Evolutionary conservation across 208 protist species (phyloP).

Genomic region (Endotrypanum monterogeii): DNA sequence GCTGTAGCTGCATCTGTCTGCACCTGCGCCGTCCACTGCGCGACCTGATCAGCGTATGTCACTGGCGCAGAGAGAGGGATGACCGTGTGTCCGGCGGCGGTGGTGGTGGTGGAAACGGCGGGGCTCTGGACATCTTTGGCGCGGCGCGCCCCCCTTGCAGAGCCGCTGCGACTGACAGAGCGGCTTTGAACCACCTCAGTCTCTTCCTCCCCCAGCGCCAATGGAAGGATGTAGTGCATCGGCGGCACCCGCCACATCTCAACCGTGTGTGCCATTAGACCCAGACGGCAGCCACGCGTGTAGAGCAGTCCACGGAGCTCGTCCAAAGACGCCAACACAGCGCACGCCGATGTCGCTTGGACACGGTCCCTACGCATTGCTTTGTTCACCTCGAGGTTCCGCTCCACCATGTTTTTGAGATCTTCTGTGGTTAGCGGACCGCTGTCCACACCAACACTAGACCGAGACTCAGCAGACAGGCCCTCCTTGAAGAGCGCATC

Average conservation of each 20-base stretch:
- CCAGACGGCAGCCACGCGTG: constrained; percentile 58
- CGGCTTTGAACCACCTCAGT: constrained; percentile 5
- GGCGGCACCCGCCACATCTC: constrained; percentile 64
- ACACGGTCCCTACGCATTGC: constrained; percentile 47
- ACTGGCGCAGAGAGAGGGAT: constrained; percentile 41
- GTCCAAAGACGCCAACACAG: constrained; percentile 60
- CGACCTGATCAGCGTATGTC: constrained; percentile 43
- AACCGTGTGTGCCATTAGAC: constrained; percentile 57
- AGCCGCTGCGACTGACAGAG: constrained; percentile 4
- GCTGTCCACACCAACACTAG: constrained; percentile 13
- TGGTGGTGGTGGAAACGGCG: background rate
- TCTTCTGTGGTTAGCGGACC: constrained; percentile 27
- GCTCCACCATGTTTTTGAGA: constrained; percentile 28
- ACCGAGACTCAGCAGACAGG: constrained; percentile 3
- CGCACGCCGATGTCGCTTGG: constrained; percentile 38
- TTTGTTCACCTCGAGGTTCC: constrained; percentile 32
- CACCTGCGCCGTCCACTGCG: constrained; percentile 42
- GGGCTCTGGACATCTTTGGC: constrained; percentile 4
- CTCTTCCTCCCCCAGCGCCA: constrained; percentile 17
- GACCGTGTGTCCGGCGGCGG: constrained; percentile 16
- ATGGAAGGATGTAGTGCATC: constrained; percentile 51
- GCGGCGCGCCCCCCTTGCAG: constrained; percentile 7
- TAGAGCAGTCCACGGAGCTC: constrained; percentile 68
- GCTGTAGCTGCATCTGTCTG: constrained; percentile 30
- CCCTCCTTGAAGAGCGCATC: constrained; percentile 29